Evolutionary conservation across 2,329 filamentous ascomycete species (phyloP), one percentile per base, ranked within the genome.

Genomic region (Lachnum nothofagi): DNA sequence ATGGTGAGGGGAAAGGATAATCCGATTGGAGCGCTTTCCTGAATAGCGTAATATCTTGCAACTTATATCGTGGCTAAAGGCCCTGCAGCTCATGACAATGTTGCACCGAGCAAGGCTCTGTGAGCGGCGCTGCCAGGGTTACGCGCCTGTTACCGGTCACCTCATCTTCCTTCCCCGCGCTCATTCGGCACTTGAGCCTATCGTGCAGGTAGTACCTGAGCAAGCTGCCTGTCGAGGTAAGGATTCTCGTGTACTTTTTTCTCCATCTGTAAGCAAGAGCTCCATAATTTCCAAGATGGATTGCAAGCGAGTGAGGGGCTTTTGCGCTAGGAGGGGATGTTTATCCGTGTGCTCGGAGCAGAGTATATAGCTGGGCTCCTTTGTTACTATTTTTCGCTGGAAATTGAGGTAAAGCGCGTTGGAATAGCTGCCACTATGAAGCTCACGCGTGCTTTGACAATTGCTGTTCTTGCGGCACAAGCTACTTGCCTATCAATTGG

Each of bases 401-500:
- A 10, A 17, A 17, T 23, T 24, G 34, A 35, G 9, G 10, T 19
- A 9, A 27, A 16, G 22, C n/a, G n/a, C 14, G 17, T 39, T 19
- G 6, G 24, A 20, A 10, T 20, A 17, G 6, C 19, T 27, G 17
- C 29, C 31, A 41, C n/a, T 22, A 73, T 72, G 70, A 73, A 66
- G 61, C 51, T 72, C 46, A 51, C 66, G 33, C 60, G 60, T 25
- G 52, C 62, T 35, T 63, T 64, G 53, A 55, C 61, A 16, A 48
- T 63, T 42, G 60, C 63, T 44, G 68, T 63, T 52, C 63, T 77
- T 55, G 72, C 70, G 17, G 65, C 69, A 40, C 70, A 75, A 55
- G 64, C 68, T 53, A 64, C 68, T 50, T 75, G 73, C 46, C 65
- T 74, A 50, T 68, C 74, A 10, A 67, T 79, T 50, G 74, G 69